Evolutionary conservation across 306 rosid species (phyloP).

Genomic region (Macrotyloma uniflorum): DNA sequence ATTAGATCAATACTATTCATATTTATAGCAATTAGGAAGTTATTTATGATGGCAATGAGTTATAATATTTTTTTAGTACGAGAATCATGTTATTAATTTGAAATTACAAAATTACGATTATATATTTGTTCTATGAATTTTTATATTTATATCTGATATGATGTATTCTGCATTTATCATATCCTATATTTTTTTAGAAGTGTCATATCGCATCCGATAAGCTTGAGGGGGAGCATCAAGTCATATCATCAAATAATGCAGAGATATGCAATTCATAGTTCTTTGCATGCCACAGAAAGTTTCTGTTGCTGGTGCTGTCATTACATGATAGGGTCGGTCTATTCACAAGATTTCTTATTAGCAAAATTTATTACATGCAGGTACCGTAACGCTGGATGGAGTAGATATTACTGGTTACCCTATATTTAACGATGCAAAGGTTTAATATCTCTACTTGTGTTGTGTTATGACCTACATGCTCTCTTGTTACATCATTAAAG

Average conservation of each 20-base stretch:
- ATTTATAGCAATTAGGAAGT: neutral
- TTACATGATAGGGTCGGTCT: neutral
- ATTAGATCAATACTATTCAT: neutral
- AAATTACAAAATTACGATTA: neutral
- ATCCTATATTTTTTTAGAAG: neutral
- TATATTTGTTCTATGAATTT: neutral
- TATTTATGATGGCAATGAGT: neutral
- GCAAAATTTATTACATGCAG: constrained; percentile 45
- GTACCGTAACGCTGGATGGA: constrained; percentile 79
- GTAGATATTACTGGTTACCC: constrained; percentile 90
- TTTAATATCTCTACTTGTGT: constrained; percentile 49
- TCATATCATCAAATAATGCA: neutral
- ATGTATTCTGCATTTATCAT: neutral
- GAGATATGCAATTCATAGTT: constrained; percentile 19
- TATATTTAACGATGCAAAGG: constrained; percentile 80
- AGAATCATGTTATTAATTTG: neutral
- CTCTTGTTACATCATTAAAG: constrained; percentile 52
- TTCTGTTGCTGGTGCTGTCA: constrained; percentile 15
- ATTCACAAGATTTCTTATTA: constrained; percentile 3
- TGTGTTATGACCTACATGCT: constrained; percentile 26
- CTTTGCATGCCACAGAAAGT: neutral
- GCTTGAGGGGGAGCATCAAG: neutral
- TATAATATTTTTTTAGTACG: neutral
- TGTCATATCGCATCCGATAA: neutral
- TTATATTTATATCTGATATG: neutral